Evolutionary conservation across 2,329 filamentous ascomycete genomes (phyloP).

Genomic region (Didymella exigua): DNA sequence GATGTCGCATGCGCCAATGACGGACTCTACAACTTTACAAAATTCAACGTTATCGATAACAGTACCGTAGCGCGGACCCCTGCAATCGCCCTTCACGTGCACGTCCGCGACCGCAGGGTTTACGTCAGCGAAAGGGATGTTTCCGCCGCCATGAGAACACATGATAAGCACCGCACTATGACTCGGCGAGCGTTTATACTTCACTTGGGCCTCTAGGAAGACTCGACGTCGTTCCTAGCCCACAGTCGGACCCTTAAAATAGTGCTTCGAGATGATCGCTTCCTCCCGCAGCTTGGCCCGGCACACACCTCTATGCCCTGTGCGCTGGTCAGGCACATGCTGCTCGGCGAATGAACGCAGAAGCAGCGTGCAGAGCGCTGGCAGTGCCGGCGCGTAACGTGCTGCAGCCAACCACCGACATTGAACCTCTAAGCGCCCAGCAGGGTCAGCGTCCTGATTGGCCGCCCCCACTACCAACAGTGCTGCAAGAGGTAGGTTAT

Average conservation of each 20-base stretch:
- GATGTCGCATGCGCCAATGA: slow-evolving; percentile 25
- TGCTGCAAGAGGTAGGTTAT: slow-evolving; percentile 35
- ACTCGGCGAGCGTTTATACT: slow-evolving; percentile 6
- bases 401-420: slow-evolving; percentile 43
- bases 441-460: slow-evolving; percentile 41
- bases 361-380: slow-evolving; percentile 27
- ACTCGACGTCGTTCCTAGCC: slow-evolving; percentile 18
- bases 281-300: slow-evolving; percentile 28
- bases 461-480: slow-evolving; percentile 30
- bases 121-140: not conserved
- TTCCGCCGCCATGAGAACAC: not conserved
- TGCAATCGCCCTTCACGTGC: not conserved
- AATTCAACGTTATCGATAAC: slow-evolving; percentile 46
- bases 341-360: slow-evolving; percentile 34
- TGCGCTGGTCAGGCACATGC: slow-evolving; percentile 38
- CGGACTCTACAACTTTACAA: slow-evolving; percentile 29
- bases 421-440: slow-evolving; percentile 46
- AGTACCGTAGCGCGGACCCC: not conserved
- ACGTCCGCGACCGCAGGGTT: not conserved
- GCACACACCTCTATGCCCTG: slow-evolving; percentile 42
- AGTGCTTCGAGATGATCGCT: slow-evolving; percentile 40
- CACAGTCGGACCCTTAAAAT: slow-evolving; percentile 36
- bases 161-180: not conserved
- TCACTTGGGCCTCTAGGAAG: not conserved
- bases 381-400: slow-evolving; percentile 45